A percentile compares a stretch with the other conserved stretches of the same genome.
Evolutionary conservation across 176 grass and related monocot species (phyloP).

Genomic region (Raddia guianensis): DNA sequence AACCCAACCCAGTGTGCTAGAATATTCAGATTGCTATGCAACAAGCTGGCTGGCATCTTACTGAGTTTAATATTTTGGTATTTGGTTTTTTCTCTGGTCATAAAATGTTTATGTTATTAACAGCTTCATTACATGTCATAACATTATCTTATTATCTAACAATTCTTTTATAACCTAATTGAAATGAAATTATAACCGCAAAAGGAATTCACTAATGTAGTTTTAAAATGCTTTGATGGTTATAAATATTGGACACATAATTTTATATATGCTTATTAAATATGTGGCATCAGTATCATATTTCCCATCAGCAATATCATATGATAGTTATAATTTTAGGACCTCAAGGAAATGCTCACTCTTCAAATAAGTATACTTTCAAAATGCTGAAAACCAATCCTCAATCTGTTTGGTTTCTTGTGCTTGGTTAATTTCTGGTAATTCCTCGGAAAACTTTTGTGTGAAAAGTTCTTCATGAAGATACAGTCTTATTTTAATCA

Average conservation of each 20-base stretch:
- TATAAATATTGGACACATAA: not conserved
- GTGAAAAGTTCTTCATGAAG: not conserved
- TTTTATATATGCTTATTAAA: not conserved
- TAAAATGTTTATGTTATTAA: not conserved
- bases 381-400: not conserved
- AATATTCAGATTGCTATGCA: conserved; percentile 11
- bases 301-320: not conserved
- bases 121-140: not conserved
- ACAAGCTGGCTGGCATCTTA: not conserved
- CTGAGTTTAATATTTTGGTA: not conserved
- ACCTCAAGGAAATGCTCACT: not conserved
- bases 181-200: not conserved
- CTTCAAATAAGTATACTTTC: not conserved
- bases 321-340: not conserved
- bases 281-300: not conserved
- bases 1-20: not conserved
- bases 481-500: not conserved
- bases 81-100: conserved; percentile 1
- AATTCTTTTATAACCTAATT: not conserved
- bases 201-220: not conserved
- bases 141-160: not conserved
- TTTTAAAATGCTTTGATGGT: not conserved
- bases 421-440: conserved; percentile 7
- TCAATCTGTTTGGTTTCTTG: not conserved
- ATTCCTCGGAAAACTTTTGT: not conserved